phyloP scores from a whole-genome alignment of 805 yeast species.

The Candida qinlingensis region DNA sequence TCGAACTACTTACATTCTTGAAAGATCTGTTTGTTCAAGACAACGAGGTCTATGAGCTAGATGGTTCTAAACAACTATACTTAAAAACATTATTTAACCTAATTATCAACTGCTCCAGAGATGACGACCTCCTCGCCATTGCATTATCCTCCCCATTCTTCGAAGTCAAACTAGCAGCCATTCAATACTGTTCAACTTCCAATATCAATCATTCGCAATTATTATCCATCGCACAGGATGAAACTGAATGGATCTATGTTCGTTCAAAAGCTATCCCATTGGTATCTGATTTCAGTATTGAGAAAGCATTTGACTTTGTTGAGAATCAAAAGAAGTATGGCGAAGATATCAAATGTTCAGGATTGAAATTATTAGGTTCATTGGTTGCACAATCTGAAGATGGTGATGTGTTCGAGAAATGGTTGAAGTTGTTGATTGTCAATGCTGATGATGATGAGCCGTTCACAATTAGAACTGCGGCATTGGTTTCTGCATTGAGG shows the following conservation, averaged over 20 bases:
- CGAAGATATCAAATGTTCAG: slow-evolving; percentile 43
- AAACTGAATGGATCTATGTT: slow-evolving; percentile 37
- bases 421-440: slow-evolving; percentile 10
- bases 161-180: slow-evolving; percentile 41
- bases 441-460: slow-evolving; percentile 37
- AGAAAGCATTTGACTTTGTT: slow-evolving; percentile 27
- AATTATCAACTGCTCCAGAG: slow-evolving; percentile 12
- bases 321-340: slow-evolving; percentile 29
- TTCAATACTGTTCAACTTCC: slow-evolving; percentile 27
- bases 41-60: slow-evolving; percentile 24
- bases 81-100: slow-evolving; percentile 29
- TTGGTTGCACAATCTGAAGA: slow-evolving; percentile 25
- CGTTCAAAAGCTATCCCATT: slow-evolving; percentile 33
- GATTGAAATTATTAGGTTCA: slow-evolving; percentile 49
- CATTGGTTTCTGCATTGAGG: slow-evolving; percentile 38
- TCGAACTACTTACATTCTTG: slow-evolving; percentile 20
- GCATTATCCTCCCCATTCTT: slow-evolving; percentile 35
- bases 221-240: slow-evolving; percentile 21
- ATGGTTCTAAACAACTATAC: slow-evolving; percentile 49
- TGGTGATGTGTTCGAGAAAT: slow-evolving; percentile 25
- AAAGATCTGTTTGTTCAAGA: slow-evolving; percentile 33
- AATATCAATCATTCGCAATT: slow-evolving; percentile 8
- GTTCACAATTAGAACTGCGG: slow-evolving; percentile 39
- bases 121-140: slow-evolving; percentile 25
- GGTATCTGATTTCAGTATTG: slow-evolving; percentile 17